Base-by-base conservation (phyloP, 805 yeast genomes). In the Lipomyces sp. region DNA sequence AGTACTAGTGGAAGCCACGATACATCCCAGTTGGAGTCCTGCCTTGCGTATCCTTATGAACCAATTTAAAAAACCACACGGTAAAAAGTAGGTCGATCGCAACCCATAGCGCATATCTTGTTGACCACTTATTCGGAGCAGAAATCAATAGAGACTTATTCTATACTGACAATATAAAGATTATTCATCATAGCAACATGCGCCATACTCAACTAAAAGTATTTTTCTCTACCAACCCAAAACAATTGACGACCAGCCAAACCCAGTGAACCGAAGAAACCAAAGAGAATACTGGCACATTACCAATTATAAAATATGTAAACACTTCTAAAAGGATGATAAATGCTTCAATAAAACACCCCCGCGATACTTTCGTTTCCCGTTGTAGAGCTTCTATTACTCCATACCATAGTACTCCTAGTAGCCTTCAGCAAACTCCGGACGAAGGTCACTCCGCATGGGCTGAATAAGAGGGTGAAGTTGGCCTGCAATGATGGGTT, bases 381-480 rank as follows among this genome's bases (percentile, higher is more conserved):
- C 29, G 11, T 18, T 4, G 34, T 30, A 39, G 24, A 24, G 24
- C 24, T 24, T 24, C 24, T 53, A 51, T 65, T 68, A 66, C 51
- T 66, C 70, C 60, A 48, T 63, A 54, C 62, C 69, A 51, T 51
- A 37, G 71, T 68, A 66, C 65, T 68, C 71, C 59, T 62, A 55
- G 65, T 66, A 68, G 32, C 71, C 71, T 62, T 79, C 82, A n/a
- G 83, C 82, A 69, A 74, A 85, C 77, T 90, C 96, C 35, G 94
- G 95, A 80, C 96, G 87, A 77, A 91, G 80, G 74, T 91, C 96
- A 2, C 93, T 86, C 74, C 97, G 86, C 78, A 89, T 89, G 60
- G 97, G 97, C 57, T 85, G 90, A 65, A 90, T 93, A 74, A 91
- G 82, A 11, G 97, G 97, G 78, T 91, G 96, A 64, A 91, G 80